Conservation (phyloP, 805 yeast genomes). For the Schwanniomyces yamadae region DNA sequence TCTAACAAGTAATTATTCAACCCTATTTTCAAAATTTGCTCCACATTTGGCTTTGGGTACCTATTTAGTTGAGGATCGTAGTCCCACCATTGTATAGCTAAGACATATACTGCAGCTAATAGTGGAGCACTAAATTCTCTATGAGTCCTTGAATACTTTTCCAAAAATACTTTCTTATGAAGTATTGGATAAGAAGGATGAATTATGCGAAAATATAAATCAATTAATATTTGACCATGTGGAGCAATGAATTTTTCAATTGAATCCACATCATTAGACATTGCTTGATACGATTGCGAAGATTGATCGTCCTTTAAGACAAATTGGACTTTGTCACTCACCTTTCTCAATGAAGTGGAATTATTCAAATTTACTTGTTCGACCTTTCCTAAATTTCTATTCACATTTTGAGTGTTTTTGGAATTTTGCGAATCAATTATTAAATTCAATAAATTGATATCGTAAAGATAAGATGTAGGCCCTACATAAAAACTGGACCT, state of each 20-base stretch:
- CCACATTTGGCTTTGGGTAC: constrained; percentile 75
- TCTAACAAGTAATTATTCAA: constrained; percentile 72
- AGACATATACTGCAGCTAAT: constrained; percentile 83
- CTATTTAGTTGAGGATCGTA: constrained; percentile 75
- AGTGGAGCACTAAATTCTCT: constrained; percentile 90
- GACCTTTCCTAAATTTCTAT: constrained; percentile 44
- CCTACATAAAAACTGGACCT: constrained; percentile 88
- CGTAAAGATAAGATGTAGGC: constrained; percentile 77
- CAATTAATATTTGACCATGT: constrained; percentile 78
- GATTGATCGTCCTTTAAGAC: constrained; percentile 78
- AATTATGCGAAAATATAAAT: constrained; percentile 76
- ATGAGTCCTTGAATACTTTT: constrained; percentile 86
- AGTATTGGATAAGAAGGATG: constrained; percentile 92
- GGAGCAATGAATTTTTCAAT: constrained; percentile 90
- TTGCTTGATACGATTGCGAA: constrained; percentile 61
- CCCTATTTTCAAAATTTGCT: constrained; percentile 43
- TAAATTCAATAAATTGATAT: constrained; percentile 62
- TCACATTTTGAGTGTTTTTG: constrained; percentile 22
- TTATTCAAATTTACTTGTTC: constrained; percentile 78
- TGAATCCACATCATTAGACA: constrained; percentile 76
- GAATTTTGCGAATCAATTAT: constrained; percentile 42
- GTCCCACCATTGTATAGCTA: constrained; percentile 95
- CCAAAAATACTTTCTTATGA: constrained; percentile 88
- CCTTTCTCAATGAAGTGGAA: constrained; percentile 70
- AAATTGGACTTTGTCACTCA: constrained; percentile 73